A percentile compares a stretch with the other conserved stretches of the same genome.
phyloP scores from a whole-genome alignment of 345 rosid genomes.

The Aethionema arabicum region DNA sequence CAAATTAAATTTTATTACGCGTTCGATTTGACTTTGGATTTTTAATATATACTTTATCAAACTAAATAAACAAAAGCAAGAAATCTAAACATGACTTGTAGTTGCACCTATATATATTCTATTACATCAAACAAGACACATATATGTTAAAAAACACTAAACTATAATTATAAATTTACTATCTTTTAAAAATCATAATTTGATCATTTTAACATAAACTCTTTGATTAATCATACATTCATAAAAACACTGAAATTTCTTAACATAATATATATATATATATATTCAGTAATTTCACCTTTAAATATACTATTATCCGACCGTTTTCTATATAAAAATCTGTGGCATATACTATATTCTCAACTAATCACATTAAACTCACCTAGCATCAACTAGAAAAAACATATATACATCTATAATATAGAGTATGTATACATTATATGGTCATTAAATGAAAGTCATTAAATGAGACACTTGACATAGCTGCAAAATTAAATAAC shows the following conservation, averaged over 20 bases:
- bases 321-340: neutral
- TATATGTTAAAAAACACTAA: too few species aligned
- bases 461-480: constrained; percentile 36
- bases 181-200: too few species aligned
- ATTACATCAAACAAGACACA: too few species aligned
- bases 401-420: neutral
- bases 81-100: constrained; percentile 15
- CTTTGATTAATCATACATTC: too few species aligned
- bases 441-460: constrained; percentile 45
- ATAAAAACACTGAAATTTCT: too few species aligned
- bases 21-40: too few species aligned
- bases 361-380: constrained; percentile 77
- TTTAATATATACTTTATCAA: neutral
- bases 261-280: too few species aligned
- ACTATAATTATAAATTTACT: too few species aligned
- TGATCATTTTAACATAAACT: too few species aligned
- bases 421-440: constrained; percentile 21
- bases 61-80: constrained; percentile 5
- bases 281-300: too few species aligned
- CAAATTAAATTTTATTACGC: too few species aligned
- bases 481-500: constrained; percentile 65
- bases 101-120: constrained; percentile 28
- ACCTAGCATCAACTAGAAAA: constrained; percentile 37
- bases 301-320: too few species aligned
- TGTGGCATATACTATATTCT: constrained; percentile 42